Conservation (phyloP, 2,329 filamentous ascomycete genomes). For the Pseudogymnoascus sp. region DNA sequence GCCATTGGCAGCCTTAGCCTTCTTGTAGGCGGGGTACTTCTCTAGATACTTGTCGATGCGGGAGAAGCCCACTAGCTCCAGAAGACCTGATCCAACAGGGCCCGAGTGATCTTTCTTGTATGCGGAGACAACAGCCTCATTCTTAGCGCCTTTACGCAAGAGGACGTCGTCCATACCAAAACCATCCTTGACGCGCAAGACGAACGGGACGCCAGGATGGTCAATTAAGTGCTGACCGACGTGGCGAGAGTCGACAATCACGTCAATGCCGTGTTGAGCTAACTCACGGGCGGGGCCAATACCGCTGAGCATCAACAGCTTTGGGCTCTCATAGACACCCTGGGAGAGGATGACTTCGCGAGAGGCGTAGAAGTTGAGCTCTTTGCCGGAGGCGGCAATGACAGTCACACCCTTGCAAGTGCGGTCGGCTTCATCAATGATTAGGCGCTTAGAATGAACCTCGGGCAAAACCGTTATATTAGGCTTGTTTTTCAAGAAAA, state of each 20-base stretch:
- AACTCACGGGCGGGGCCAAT: constrained; percentile 23
- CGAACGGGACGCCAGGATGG: constrained; percentile 34
- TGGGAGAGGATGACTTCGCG: neutral
- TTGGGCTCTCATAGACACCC: constrained; percentile 10
- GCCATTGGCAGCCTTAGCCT: constrained; percentile 35
- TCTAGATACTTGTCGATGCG: constrained; percentile 49
- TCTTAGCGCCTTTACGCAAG: constrained; percentile 31
- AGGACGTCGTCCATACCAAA: constrained; percentile 32
- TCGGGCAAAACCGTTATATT: constrained; percentile 47
- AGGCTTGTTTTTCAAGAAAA: constrained; percentile 44
- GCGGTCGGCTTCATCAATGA: constrained; percentile 41
- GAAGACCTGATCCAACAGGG: constrained; percentile 35
- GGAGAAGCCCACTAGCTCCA: constrained; percentile 49
- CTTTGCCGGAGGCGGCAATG: constrained; percentile 31
- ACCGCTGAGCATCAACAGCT: constrained; percentile 11
- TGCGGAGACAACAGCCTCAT: constrained; percentile 32
- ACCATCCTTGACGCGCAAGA: constrained; percentile 36
- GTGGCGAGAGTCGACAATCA: constrained; percentile 23
- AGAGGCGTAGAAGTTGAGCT: constrained; percentile 38
- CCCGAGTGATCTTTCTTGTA: constrained; percentile 36
- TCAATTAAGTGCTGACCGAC: constrained; percentile 31
- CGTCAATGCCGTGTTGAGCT: constrained; percentile 24
- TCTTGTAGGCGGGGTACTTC: constrained; percentile 40
- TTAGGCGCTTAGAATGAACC: constrained; percentile 45
- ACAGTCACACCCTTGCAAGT: constrained; percentile 42